Evolutionary conservation across 371 early-diverging fungal species (phyloP), one percentile per base, ranked within the genome.

Genomic region (Capillidium heterosporum): DNA sequence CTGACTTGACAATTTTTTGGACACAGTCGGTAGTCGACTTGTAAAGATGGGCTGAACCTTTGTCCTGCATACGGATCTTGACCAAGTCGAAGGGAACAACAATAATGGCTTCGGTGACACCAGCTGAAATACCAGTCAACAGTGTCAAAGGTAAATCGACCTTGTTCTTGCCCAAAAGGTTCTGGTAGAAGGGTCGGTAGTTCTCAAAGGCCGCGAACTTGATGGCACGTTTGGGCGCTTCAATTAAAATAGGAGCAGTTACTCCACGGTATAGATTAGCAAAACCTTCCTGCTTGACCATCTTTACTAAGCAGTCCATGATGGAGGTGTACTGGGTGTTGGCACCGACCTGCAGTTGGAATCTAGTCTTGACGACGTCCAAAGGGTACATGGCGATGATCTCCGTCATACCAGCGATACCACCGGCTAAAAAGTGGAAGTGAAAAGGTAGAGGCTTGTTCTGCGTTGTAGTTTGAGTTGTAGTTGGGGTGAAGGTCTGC

Each of bases 171-270:
- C 78, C 77, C 67, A 89, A 77, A 51, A 80, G 31, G 59, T 74
- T 74, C 65, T 72, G 78, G 67, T 77, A 87, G 60, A 85, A 64
- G 21, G 68, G 65, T 2, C 78, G 78, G 61, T 85, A 89, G 68
- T 87, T 83, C 67, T 89, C 95, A 63, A 93, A 93, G 42, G 92
- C 83, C 13, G 89, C 85, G 72, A 95, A 94, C 68, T 96, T 96
- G 69, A 87, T 93, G 15, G 94, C 93, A 55, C 97, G 82, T 74
- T 96, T 96, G 21, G 97, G 97, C 46, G 97, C 97, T 73, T 96
- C 97, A 1, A 96, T 91, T 71, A 95, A 70, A 65, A 96, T 89
- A 2, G 97, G 97, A 23, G 97, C 89, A 39, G 89, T 62, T 58
- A 96, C 92, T 48, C 97, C 96, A 58, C 95, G 80, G 69, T 96